These are phyloP conservation scores for Euphorbia tirucalli DNA, from an alignment of 345 rosid species.

Conservation along the genomic window DNA sequence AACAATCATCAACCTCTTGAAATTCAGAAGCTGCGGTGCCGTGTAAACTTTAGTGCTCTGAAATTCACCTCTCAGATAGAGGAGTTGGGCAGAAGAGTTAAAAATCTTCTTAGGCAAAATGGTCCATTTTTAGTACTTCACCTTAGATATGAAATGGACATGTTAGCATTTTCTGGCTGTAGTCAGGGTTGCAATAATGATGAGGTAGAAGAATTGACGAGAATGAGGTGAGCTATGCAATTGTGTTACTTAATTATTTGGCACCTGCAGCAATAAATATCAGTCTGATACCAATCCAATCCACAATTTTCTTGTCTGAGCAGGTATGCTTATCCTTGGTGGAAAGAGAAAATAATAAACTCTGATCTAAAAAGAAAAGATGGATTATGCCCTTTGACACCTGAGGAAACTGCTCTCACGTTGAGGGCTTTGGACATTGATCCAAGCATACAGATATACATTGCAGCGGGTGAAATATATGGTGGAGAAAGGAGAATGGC, in stretches of 20 bases:
- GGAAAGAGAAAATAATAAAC: conserved; percentile 86
- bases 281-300: conserved; percentile 3
- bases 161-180: conserved; percentile 99
- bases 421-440: conserved; percentile 72
- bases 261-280: conserved; percentile 9
- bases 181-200: conserved; percentile 82
- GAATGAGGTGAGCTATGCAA: conserved; percentile 68
- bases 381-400: conserved; percentile 85
- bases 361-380: conserved; percentile 79
- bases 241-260: not conserved
- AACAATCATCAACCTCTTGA: conserved; percentile 71
- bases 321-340: conserved; percentile 96
- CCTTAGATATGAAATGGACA: conserved; percentile 98
- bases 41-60: conserved; percentile 83
- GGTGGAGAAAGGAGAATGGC: conserved; percentile 71
- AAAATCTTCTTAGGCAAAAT: conserved; percentile 66
- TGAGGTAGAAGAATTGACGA: conserved; percentile 89
- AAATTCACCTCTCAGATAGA: conserved; percentile 92
- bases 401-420: conserved; percentile 81
- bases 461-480: conserved; percentile 85
- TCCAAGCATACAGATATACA: conserved; percentile 66
- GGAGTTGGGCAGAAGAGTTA: conserved; percentile 79
- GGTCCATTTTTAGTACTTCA: conserved; percentile 93
- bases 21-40: conserved; percentile 89
- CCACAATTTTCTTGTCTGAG: not conserved